Conservation (phyloP, 768 basidiomycete genomes). For the Steccherinum ochraceum region DNA sequence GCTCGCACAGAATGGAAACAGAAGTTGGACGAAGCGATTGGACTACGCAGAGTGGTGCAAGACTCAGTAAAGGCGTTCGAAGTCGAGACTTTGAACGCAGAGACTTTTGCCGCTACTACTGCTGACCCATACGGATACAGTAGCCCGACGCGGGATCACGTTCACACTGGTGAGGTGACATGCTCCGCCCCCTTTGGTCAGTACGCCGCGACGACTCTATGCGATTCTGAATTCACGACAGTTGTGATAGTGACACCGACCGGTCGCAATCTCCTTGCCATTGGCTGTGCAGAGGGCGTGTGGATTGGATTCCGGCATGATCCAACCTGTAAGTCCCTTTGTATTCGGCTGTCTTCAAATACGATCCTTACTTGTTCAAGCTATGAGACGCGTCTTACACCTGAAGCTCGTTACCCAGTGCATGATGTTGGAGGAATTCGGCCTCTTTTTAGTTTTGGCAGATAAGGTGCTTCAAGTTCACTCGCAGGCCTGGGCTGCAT, state of each 20-base stretch:
- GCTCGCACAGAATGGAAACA: slow-evolving; percentile 82
- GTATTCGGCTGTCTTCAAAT: slow-evolving; percentile 1
- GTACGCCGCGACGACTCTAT: slow-evolving; percentile 6
- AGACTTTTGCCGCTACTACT: slow-evolving; percentile 74
- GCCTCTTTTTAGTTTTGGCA: slow-evolving; percentile 91
- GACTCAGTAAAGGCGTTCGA: slow-evolving; percentile 95
- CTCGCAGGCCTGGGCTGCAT: neutral
- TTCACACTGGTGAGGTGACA: slow-evolving; percentile 83
- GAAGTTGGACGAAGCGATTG: slow-evolving; percentile 85
- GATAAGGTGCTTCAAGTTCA: slow-evolving; percentile 56
- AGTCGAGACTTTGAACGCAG: slow-evolving; percentile 80
- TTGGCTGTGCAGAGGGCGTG: slow-evolving; percentile 93
- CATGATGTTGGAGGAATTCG: slow-evolving; percentile 94
- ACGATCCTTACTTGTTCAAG: slow-evolving; percentile 30
- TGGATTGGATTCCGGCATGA: slow-evolving; percentile 94
- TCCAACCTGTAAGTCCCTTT: slow-evolving; percentile 57
- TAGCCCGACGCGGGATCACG: slow-evolving; percentile 62
- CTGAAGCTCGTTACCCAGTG: slow-evolving; percentile 92
- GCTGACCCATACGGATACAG: slow-evolving; percentile 32
- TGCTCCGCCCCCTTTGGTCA: slow-evolving; percentile 91
- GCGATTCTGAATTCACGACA: slow-evolving; percentile 9
- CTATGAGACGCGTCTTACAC: slow-evolving; percentile 89
- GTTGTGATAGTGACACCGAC: slow-evolving; percentile 64
- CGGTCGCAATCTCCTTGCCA: slow-evolving; percentile 79
- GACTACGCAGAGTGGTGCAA: slow-evolving; percentile 77